Base-by-base conservation (phyloP, 345 rosid species). In the Populus deltoides region DNA sequence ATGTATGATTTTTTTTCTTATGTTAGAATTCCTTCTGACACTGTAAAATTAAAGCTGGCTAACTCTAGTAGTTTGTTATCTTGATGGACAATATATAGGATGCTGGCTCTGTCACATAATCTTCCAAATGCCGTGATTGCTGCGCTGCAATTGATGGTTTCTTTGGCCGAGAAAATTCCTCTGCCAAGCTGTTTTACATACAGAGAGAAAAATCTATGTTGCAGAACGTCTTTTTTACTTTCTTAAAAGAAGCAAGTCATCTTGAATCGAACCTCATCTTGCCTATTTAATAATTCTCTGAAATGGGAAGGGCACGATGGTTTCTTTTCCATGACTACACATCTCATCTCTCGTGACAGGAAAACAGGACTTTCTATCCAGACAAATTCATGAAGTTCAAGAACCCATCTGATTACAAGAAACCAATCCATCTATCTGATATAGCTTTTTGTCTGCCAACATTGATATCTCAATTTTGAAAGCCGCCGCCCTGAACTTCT, bases 401-500 rank as follows among this genome's bases (percentile, higher is more conserved):
- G 55, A 24, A 74, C 20, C 55, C 67, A 57, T 80, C 74, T 63
- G 73, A 71, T 63, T 12, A 35, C 5, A 20, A 73, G 55, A 24
- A 74, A 36, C 55, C 67, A 36, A 73, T 29, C 18, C 57, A 68
- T 43, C 77, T 49, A 59, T 72, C 36, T 33, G 49, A 68, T 24
- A 17, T 29, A 16, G 41, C 41, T 25, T 35, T 55, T 39, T 33
- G 41, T 57, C 78, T 43, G 12, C 49, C 47, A 73, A 29, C 24
- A 5, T 59, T 73, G 6, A 73, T 57, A 51, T 65, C 72, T 80
- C 86, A 72, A 71, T 72, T 79, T 11, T 69, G 84, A 78, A 82
- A 75, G 81, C 74, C 70, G 81, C 74, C 72, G 67, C 78, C 86
- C 73, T 77, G 85, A 78, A 67, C 77, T n/a, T 71, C 74, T 75